Conservation (phyloP, 257 asterid species). For the Ilex aquifolium region DNA sequence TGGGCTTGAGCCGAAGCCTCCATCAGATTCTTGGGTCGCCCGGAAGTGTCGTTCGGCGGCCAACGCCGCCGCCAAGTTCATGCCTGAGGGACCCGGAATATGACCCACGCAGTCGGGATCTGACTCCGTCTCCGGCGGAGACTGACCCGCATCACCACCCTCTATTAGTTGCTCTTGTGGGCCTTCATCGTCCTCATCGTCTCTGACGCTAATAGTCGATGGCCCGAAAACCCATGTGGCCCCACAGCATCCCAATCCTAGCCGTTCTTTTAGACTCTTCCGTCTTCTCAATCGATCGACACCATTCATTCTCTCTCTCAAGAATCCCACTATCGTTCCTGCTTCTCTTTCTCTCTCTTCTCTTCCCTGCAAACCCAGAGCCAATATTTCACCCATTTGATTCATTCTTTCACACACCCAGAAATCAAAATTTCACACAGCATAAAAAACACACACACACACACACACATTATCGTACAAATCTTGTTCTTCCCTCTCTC, state of each 20-base stretch:
- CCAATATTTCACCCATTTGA: conserved; percentile 39
- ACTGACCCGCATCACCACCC: conserved; percentile 5
- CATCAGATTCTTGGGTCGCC: conserved; percentile 42
- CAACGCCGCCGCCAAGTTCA: conserved; percentile 82
- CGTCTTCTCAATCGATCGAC: conserved; percentile 37
- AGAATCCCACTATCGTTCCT: conserved; percentile 35
- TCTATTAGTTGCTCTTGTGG: conserved; percentile 16
- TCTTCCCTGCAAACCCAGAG: conserved; percentile 54
- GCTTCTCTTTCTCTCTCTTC: conserved; percentile 35
- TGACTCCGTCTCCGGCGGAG: conserved; percentile 18
- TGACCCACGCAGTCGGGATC: conserved; percentile 29
- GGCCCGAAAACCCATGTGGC: conserved; percentile 50
- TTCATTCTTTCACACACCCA: conserved; percentile 23
- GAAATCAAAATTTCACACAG: not conserved
- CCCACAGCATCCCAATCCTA: conserved; percentile 70
- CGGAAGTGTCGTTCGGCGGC: conserved; percentile 72
- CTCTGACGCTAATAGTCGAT: conserved; percentile 35
- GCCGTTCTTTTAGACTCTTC: conserved; percentile 57
- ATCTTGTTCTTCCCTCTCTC: conserved; percentile 27
- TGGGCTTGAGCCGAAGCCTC: conserved; percentile 11
- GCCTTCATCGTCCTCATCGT: conserved; percentile 23
- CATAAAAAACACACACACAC: not conserved
- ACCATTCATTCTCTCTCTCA: conserved; percentile 58
- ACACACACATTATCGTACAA: not conserved
- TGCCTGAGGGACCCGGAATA: conserved; percentile 39